Conservation (phyloP, 2,329 filamentous ascomycete genomes). For the Aspergillus glaucus region DNA sequence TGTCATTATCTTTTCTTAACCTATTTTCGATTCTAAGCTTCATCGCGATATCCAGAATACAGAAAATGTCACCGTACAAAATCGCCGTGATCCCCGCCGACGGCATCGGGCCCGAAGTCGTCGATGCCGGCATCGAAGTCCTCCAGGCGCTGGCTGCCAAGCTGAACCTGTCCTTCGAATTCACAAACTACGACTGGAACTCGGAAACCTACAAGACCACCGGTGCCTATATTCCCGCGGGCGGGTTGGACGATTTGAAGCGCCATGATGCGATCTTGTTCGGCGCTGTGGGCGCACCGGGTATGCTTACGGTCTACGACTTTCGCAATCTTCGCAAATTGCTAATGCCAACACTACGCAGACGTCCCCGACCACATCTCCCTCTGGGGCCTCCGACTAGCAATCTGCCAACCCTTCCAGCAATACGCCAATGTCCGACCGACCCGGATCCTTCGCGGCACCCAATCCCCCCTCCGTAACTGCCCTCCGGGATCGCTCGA, state of each 20-base stretch:
- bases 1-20: too few relatives aligned
- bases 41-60: too few relatives aligned
- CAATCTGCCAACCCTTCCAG: slow-evolving; percentile 51
- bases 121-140: slow-evolving; percentile 57
- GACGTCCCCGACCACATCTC: slow-evolving; percentile 58
- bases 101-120: slow-evolving; percentile 64
- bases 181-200: slow-evolving; percentile 61
- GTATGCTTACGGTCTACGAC: slow-evolving; percentile 17
- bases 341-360: slow-evolving; percentile 8
- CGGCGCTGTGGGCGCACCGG: slow-evolving; percentile 59
- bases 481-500: slow-evolving; percentile 54
- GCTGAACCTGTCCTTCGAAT: slow-evolving; percentile 55
- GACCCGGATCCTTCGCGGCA: slow-evolving; percentile 47
- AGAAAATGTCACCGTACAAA: slow-evolving; percentile 24
- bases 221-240: slow-evolving; percentile 59
- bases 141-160: slow-evolving; percentile 41
- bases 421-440: slow-evolving; percentile 54
- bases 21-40: too few relatives aligned
- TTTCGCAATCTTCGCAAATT: neutral
- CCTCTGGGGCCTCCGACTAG: slow-evolving; percentile 50
- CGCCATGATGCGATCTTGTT: slow-evolving; percentile 62
- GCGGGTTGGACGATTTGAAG: slow-evolving; percentile 51
- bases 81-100: slow-evolving; percentile 64
- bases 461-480: slow-evolving; percentile 51
- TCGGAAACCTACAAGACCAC: slow-evolving; percentile 60